Conservation (phyloP, 2,329 filamentous ascomycete species). For the Pyrenophora teres region DNA sequence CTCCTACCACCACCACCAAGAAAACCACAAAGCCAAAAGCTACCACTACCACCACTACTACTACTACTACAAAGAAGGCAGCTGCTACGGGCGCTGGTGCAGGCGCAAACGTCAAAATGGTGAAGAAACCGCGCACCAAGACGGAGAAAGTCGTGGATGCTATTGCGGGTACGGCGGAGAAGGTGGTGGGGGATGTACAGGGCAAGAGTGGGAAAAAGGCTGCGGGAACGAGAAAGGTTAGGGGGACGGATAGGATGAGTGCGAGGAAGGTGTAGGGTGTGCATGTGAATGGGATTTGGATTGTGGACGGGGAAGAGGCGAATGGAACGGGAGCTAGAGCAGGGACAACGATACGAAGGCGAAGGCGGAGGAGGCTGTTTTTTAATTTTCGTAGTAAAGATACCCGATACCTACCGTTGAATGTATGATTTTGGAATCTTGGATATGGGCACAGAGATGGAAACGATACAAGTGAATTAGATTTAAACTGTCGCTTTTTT, state of each 20-base stretch:
- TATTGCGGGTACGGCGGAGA: slow-evolving; percentile 29
- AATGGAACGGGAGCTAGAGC: too few relatives aligned
- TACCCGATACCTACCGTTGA: too few relatives aligned
- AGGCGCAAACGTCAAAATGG: slow-evolving; percentile 24
- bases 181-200: slow-evolving; percentile 29
- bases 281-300: too few relatives aligned
- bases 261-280: slow-evolving; percentile 2
- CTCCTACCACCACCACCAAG: slow-evolving; percentile 29
- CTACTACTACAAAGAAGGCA: background rate
- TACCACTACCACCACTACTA: slow-evolving; percentile 10
- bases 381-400: too few relatives aligned
- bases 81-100: too few relatives aligned
- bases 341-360: too few relatives aligned
- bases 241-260: slow-evolving; percentile 14
- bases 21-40: slow-evolving; percentile 28
- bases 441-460: too few relatives aligned
- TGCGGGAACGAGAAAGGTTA: slow-evolving; percentile 16
- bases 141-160: slow-evolving; percentile 37
- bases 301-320: too few relatives aligned
- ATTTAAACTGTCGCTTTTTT: too few relatives aligned
- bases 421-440: too few relatives aligned
- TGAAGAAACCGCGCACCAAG: slow-evolving; percentile 33
- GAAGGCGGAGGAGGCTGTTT: too few relatives aligned
- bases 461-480: too few relatives aligned
- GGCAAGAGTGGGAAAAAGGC: slow-evolving; percentile 38